Base-by-base conservation (phyloP, 306 rosid species). In the Rubus parviflorus region DNA sequence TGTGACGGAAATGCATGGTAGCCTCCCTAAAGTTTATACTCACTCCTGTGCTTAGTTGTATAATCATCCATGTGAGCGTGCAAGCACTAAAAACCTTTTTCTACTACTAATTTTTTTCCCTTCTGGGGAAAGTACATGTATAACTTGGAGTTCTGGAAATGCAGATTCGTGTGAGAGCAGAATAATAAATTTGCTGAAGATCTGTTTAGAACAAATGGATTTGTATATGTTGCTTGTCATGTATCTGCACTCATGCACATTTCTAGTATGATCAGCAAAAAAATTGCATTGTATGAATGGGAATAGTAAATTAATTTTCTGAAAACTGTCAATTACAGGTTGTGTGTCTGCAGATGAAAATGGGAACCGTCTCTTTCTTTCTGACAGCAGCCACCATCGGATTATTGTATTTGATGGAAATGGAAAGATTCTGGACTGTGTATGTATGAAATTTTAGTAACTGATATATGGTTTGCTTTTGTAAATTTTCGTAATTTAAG, bases 341-440 rank as follows among this genome's bases (percentile, higher is more conserved):
- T 92, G 93, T 53, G 73, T 90, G 68, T 89, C 98, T 70, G 89
- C 93, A 3, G 97, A 94, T 89, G 91, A 92, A 81, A 73, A 68
- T 69, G 74, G 86, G 49, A 77, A 82, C 66, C 92, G 93, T 70
- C 87, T 94, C 82, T 94, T 92, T 85, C 65, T 94, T 83, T 94
- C 97, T 38, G 97, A 92, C 80, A 85, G 97, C 89, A 90, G 89
- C 83, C 96, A 94, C 81, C 97, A 94, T 66, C 88, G 98, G 77
- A 89, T 94, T 69, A 85, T 94, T 54, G 85, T 94, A 77, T 81
- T 84, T 23, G 83, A 88, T 80, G 89, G 76, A 75, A 78, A 84
- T 10, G 98, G 97, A 79, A 82, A 86, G 83, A 89, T 94, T 85
- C 77, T 89, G 81, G 97, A 92, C 60, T 85, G 88, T 84, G 97